These are phyloP conservation scores for Cercophora scortea DNA, from an alignment of 495 filamentous ascomycete species.

Conservation along the genomic window DNA sequence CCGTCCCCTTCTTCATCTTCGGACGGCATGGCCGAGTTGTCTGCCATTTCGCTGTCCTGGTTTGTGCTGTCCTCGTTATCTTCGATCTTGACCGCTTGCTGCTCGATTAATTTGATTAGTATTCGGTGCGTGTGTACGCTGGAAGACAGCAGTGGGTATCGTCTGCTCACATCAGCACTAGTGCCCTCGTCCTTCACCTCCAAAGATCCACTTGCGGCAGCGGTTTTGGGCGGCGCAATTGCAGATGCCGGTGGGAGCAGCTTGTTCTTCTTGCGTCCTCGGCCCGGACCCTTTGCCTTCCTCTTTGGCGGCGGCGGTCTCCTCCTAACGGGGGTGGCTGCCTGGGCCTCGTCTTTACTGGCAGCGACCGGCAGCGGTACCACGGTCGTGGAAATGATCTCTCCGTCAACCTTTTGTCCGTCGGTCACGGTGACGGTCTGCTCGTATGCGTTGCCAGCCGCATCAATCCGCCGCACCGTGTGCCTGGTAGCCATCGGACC, in stretches of 20 bases:
- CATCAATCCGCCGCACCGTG: constrained; percentile 68
- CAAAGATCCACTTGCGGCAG: neutral
- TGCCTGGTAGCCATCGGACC: constrained; percentile 57
- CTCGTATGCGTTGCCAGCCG: constrained; percentile 68
- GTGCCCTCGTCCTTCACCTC: constrained; percentile 25
- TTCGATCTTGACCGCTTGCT: constrained; percentile 28
- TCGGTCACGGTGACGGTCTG: constrained; percentile 75
- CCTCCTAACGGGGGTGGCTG: constrained; percentile 36
- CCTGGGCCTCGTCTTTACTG: constrained; percentile 18
- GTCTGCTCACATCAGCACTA: constrained; percentile 17
- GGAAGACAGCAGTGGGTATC: neutral
- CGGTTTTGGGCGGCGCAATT: constrained; percentile 9
- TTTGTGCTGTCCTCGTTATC: constrained; percentile 33
- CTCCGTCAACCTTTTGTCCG: constrained; percentile 73
- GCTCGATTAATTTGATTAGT: no score
- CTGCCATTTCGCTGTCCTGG: constrained; percentile 42
- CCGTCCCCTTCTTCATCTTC: constrained; percentile 48
- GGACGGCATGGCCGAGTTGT: constrained; percentile 48
- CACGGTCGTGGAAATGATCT: constrained; percentile 55
- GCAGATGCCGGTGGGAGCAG: constrained; percentile 22
- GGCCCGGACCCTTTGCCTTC: constrained; percentile 61
- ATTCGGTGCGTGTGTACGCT: no score
- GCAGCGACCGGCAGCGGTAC: constrained; percentile 28
- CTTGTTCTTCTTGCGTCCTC: constrained; percentile 59
- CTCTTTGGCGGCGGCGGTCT: constrained; percentile 69